A percentile compares a stretch with the other conserved stretches of the same genome.
Conservation (phyloP, 768 basidiomycete genomes). For the Collybia mongolica region DNA sequence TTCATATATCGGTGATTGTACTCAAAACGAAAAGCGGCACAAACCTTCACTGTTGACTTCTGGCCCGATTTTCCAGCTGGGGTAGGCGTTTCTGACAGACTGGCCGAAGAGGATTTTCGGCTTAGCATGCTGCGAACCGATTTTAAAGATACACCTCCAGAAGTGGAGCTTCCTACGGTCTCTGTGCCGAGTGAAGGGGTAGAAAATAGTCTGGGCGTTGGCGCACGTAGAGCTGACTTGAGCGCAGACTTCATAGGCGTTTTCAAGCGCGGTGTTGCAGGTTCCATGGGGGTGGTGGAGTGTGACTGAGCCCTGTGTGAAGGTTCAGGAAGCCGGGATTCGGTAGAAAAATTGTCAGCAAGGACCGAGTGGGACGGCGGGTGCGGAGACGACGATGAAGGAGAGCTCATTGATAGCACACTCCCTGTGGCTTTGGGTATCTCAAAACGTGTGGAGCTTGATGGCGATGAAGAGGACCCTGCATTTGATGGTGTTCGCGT, state of each 20-base stretch:
- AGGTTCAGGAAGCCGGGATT: background rate
- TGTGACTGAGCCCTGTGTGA: conserved; percentile 6
- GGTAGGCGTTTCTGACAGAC: conserved; percentile 14
- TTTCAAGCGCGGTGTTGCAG: conserved; percentile 29
- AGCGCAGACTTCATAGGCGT: conserved; percentile 29
- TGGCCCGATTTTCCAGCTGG: conserved; percentile 10
- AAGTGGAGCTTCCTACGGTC: conserved; percentile 7
- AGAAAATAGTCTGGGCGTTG: conserved; percentile 26
- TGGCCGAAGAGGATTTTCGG: conserved; percentile 23
- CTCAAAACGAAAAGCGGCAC: background rate
- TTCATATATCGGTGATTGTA: background rate
- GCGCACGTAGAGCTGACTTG: conserved; percentile 38
- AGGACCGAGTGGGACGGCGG: background rate
- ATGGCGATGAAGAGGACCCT: conserved; percentile 6
- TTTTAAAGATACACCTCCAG: conserved; percentile 21
- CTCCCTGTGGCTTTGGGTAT: conserved; percentile 5
- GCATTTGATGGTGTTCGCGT: conserved; percentile 48
- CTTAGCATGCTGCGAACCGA: conserved; percentile 30
- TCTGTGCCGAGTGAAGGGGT: conserved; percentile 1
- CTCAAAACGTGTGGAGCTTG: conserved; percentile 7
- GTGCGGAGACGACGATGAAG: conserved; percentile 12
- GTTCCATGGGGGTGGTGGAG: conserved; percentile 15
- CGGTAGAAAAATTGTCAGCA: background rate
- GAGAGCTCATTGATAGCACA: conserved; percentile 9
- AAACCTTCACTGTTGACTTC: conserved; percentile 20